Evolutionary conservation across 352 stramenopile species (phyloP).

Genomic region (Globisporangium yorkense): DNA sequence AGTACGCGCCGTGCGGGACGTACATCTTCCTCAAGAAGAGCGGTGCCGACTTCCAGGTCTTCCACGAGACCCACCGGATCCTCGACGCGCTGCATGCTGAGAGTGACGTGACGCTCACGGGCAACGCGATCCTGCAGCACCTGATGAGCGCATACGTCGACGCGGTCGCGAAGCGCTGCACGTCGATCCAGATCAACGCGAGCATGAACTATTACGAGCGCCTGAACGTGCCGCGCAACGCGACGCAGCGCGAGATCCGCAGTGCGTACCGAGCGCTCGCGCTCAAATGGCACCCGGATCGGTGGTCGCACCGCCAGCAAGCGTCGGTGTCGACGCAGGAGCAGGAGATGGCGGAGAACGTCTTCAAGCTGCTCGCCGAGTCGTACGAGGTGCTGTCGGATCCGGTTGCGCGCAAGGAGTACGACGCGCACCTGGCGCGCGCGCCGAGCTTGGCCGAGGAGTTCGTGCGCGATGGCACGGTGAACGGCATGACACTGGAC

Average conservation of each 20-base stretch:
- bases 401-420: conserved; percentile 41
- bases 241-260: conserved; percentile 57
- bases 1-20: conserved; percentile 69
- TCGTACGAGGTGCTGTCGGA: conserved; percentile 81
- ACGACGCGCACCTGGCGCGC: conserved; percentile 55
- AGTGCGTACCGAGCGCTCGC: conserved; percentile 69
- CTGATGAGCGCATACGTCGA: conserved; percentile 81
- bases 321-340: conserved; percentile 30
- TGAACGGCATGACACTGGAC: conserved; percentile 79
- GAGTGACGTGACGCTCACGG: conserved; percentile 57
- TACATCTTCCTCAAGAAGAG: conserved; percentile 77
- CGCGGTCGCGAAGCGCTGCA: conserved; percentile 61
- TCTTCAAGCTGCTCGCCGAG: conserved; percentile 83
- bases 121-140: conserved; percentile 75
- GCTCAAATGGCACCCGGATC: conserved; percentile 86
- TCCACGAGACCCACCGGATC: conserved; percentile 36
- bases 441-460: conserved; percentile 55
- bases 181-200: conserved; percentile 74
- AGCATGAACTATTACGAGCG: conserved; percentile 85
- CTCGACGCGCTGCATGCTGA: conserved; percentile 33
- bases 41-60: conserved; percentile 41
- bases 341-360: conserved; percentile 58
- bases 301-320: conserved; percentile 36
- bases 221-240: conserved; percentile 60
- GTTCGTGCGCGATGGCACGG: conserved; percentile 71